A percentile compares a stretch with the other conserved stretches of the same genome.
phyloP scores from a whole-genome alignment of 2,329 filamentous ascomycete genomes.

The Aspergillus cejpii region DNA sequence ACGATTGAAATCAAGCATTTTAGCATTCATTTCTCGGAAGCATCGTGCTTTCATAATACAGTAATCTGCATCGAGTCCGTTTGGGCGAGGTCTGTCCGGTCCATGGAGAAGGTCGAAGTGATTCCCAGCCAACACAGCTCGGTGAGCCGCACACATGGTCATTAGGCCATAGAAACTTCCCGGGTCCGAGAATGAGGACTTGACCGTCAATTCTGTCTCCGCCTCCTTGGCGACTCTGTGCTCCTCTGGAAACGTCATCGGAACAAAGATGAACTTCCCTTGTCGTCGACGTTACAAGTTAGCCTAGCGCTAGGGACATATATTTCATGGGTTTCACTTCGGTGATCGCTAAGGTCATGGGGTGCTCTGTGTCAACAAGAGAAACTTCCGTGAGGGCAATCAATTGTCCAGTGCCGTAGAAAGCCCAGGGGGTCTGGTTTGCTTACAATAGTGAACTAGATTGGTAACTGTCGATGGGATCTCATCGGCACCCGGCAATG shows the following conservation, averaged over 20 bases:
- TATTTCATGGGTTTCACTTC: not conserved
- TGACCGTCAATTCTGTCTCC: slow-evolving; percentile 28
- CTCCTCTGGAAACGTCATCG: slow-evolving; percentile 36
- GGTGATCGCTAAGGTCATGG: not conserved
- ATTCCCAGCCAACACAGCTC: slow-evolving; percentile 27
- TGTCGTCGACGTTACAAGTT: slow-evolving; percentile 10
- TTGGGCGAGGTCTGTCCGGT: slow-evolving; percentile 11
- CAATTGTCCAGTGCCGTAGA: not conserved
- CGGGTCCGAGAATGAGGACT: slow-evolving; percentile 30
- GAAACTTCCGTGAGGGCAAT: not conserved
- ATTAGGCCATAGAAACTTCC: slow-evolving; percentile 38
- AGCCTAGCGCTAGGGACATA: slow-evolving; percentile 7
- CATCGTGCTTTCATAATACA: slow-evolving; percentile 36
- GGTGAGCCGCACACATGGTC: slow-evolving; percentile 37
- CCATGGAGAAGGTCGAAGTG: slow-evolving; percentile 20
- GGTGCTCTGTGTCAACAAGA: not conserved
- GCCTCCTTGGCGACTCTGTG: slow-evolving; percentile 19
- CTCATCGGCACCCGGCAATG: slow-evolving; percentile 25
- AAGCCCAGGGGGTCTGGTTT: not conserved
- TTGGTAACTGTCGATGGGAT: slow-evolving; percentile 23
- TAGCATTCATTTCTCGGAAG: slow-evolving; percentile 30
- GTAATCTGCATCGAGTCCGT: slow-evolving; percentile 32
- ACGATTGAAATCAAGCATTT: slow-evolving; percentile 23
- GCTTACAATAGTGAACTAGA: slow-evolving; percentile 33
- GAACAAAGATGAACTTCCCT: slow-evolving; percentile 33